A percentile compares a stretch with the other conserved stretches of the same genome.
Conservation (phyloP, 306 rosid genomes). For the Trifolium repens region DNA sequence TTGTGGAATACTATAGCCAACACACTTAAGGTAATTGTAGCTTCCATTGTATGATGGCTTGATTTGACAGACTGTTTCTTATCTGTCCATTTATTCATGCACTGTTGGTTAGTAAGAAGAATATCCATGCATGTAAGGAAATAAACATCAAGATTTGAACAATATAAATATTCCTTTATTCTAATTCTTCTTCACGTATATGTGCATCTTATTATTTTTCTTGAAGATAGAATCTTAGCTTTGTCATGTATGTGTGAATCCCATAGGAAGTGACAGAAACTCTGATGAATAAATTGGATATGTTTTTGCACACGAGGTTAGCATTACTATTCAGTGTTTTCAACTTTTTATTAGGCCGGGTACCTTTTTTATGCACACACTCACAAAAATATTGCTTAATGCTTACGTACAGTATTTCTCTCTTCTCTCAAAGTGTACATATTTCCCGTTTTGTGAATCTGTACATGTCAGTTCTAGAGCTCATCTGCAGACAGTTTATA, state of each 20-base stretch:
- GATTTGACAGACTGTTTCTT: neutral
- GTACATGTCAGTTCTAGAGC: constrained; percentile 2
- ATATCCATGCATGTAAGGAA: neutral
- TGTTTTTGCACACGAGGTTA: neutral
- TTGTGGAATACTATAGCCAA: too few species aligned
- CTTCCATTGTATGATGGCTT: neutral
- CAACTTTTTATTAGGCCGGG: neutral
- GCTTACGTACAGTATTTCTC: neutral
- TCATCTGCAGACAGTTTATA: constrained; percentile 12
- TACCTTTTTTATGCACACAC: neutral
- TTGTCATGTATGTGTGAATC: neutral
- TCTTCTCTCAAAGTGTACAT: too few species aligned
- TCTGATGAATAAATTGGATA: neutral
- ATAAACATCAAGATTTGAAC: neutral
- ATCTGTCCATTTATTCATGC: neutral
- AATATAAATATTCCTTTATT: neutral
- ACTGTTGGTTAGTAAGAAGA: neutral
- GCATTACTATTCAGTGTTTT: neutral
- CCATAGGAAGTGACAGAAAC: neutral
- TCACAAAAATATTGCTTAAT: neutral
- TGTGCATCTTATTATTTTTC: neutral
- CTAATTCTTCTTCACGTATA: neutral
- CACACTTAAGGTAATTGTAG: neutral
- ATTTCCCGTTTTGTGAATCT: constrained; percentile 2
- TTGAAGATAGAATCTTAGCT: neutral